Conservation (phyloP, 2,329 filamentous ascomycete genomes). For the Teratosphaeriaceae sp. region DNA sequence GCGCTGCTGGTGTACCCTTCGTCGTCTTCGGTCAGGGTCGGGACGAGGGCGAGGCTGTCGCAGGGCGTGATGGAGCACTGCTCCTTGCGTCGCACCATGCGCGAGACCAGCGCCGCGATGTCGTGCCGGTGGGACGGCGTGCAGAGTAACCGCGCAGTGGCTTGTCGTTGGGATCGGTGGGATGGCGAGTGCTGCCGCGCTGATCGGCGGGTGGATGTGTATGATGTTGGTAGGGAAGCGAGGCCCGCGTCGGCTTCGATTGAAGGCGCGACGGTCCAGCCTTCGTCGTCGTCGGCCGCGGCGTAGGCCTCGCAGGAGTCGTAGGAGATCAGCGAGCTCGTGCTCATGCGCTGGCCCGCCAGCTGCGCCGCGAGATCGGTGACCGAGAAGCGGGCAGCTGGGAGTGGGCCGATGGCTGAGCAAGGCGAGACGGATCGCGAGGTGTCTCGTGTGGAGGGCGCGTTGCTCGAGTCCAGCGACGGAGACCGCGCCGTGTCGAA, state of each 20-base stretch:
- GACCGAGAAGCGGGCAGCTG: constrained; percentile 21
- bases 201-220: not conserved
- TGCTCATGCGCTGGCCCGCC: constrained; percentile 19
- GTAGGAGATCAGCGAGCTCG: constrained; percentile 26
- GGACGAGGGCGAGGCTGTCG: not conserved
- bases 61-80: constrained; percentile 31
- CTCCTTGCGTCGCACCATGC: constrained; percentile 35
- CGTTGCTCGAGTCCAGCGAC: constrained; percentile 20
- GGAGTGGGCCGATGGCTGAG: constrained; percentile 18
- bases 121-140: constrained; percentile 32
- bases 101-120: constrained; percentile 35
- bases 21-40: constrained; percentile 12
- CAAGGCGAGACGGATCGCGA: constrained; percentile 29
- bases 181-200: constrained; percentile 27
- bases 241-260: constrained; percentile 8
- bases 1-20: constrained; percentile 20
- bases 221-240: constrained; percentile 1
- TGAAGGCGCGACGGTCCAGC: constrained; percentile 21
- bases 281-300: constrained; percentile 24
- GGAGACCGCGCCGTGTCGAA: constrained; percentile 22
- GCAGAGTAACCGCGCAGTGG: constrained; percentile 36
- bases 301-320: constrained; percentile 29
- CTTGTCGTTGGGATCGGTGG: constrained; percentile 34
- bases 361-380: constrained; percentile 28
- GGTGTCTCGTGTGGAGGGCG: constrained; percentile 16